Evolutionary conservation across 1,284 basidiomycete species (phyloP).

Genomic region (Pisolithus thermaeus): DNA sequence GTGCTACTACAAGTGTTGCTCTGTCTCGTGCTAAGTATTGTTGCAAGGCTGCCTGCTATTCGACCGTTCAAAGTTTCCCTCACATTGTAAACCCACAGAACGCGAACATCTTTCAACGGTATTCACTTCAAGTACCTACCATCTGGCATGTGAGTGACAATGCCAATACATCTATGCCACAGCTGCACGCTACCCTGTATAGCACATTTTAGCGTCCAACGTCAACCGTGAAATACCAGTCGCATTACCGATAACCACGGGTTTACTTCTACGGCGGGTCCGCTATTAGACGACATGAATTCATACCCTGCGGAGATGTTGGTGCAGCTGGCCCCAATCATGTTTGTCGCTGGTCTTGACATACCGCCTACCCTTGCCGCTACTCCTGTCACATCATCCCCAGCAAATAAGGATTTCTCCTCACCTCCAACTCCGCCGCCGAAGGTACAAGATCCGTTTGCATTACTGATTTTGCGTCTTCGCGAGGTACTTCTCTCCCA

Average conservation of each 20-base stretch:
- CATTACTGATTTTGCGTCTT: constrained; percentile 46
- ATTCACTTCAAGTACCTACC: no score
- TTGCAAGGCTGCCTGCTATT: no score
- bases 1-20: no score
- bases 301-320: constrained; percentile 84
- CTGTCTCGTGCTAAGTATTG: no score
- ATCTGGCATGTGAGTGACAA: no score
- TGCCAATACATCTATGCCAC: no score
- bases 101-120: no score
- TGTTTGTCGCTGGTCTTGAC: constrained; percentile 88
- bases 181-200: background rate
- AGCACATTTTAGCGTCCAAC: background rate
- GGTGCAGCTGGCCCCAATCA: constrained; percentile 80
- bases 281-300: constrained; percentile 53
- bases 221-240: background rate
- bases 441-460: constrained; percentile 52
- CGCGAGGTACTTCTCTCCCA: constrained; percentile 59
- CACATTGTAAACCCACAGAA: no score
- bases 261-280: background rate
- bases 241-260: background rate
- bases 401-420: constrained; percentile 3
- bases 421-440: constrained; percentile 26
- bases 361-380: constrained; percentile 15
- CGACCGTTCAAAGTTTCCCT: no score
- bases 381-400: constrained; percentile 12